A percentile compares a stretch with the other conserved stretches of the same genome.
These are phyloP conservation scores for Cercospora citrullina DNA, from an alignment of 2,329 filamentous ascomycete genomes.

Conservation along the genomic window DNA sequence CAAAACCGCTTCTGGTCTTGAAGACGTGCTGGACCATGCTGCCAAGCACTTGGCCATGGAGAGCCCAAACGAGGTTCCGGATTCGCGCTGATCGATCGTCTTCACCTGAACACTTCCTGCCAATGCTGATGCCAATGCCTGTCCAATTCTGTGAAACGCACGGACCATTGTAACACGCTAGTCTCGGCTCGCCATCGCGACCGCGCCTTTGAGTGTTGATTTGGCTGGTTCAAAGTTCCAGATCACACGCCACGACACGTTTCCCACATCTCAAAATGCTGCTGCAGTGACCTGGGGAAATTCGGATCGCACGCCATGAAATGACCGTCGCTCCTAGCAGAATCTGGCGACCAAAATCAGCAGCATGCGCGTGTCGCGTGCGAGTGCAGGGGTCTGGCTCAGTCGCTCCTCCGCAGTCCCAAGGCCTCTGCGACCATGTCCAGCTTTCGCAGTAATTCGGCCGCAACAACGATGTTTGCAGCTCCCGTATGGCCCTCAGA, in stretches of 20 bases:
- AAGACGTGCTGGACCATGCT: neutral
- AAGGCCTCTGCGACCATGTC: slow-evolving; percentile 8
- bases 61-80: neutral
- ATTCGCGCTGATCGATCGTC: neutral
- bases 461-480: slow-evolving; percentile 16
- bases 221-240: neutral
- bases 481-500: slow-evolving; percentile 21
- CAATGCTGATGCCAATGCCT: neutral
- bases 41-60: neutral
- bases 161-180: neutral
- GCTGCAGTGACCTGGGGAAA: neutral
- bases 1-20: neutral
- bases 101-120: neutral
- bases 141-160: neutral
- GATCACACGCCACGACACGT: slow-evolving; percentile 1
- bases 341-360: slow-evolving; percentile 1
- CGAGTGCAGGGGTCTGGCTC: slow-evolving; percentile 15
- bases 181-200: neutral
- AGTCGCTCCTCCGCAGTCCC: slow-evolving; percentile 14
- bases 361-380: slow-evolving; percentile 17
- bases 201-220: neutral
- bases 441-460: neutral
- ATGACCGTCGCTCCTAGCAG: neutral
- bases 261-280: neutral
- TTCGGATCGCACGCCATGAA: neutral